Evolutionary conservation across 768 basidiomycete species (phyloP), one percentile per base, ranked within the genome.

Genomic region (Postia placenta): DNA sequence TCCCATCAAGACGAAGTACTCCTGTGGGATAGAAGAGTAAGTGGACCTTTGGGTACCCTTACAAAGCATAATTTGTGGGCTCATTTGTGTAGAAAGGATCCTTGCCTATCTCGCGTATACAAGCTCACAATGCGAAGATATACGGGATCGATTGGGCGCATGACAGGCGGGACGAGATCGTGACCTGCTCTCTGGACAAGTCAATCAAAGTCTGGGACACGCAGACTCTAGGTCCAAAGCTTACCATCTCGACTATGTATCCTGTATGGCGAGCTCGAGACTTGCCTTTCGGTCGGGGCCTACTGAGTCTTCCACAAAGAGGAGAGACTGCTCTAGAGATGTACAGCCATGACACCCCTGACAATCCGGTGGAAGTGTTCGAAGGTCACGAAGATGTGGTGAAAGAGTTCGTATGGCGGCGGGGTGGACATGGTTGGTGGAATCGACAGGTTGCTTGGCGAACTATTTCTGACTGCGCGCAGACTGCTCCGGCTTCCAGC

Each of bases 121-220:
- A 74, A 24, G 94, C 91, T 0, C 94, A 98, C 60, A 72, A 70
- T n/a, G 81, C 90, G 27, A 92, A 93, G 67, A 96, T 97, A 39
- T 97, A 99, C 54, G 96, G 96, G 1, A 92, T 99, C 47, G 95
- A 98, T 66, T 99, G 95, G 94, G 85, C 91, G 5, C 83, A 91
- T 44, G 70, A 75, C 15, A 67, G 73, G 36, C 69, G 74, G n/a
- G 76, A 85, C 57, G 86, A 93, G 62, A 75, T 99, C 28, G 82
- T 95, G 7, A 97, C 95, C 1, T 99, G 96, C 61, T 94, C 93
- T 0, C 74, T 98, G 0, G 95, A 97, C 72, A 91, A 87, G 63
- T 86, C 88, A 0, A 88, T 97, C 70, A 96, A 96, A 64, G 74
- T 85, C 14, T 92, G 92, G 90, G 76, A 87, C 47, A 75, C 76